Conservation (phyloP, 495 filamentous ascomycete genomes). For the Lasiosphaeria miniovina region DNA sequence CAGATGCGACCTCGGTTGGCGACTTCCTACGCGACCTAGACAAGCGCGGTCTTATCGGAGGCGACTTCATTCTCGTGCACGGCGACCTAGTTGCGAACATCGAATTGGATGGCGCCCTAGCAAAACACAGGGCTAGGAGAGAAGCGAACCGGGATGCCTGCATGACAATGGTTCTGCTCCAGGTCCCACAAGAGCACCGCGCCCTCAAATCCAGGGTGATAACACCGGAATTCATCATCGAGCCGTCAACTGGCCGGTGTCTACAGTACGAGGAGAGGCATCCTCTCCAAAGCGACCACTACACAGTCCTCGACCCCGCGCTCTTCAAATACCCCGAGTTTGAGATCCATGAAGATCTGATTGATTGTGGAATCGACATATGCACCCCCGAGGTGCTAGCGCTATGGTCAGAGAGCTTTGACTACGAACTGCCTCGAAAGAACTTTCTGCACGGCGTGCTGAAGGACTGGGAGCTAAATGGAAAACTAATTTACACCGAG, state of each 20-base stretch:
- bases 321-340: slow-evolving; percentile 59
- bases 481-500: slow-evolving; percentile 91
- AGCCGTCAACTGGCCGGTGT: slow-evolving; percentile 75
- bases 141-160: slow-evolving; percentile 88
- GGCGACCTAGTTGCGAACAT: slow-evolving; percentile 94
- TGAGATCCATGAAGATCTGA: slow-evolving; percentile 80
- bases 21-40: slow-evolving; percentile 96
- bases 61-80: slow-evolving; percentile 89
- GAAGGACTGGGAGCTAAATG: slow-evolving; percentile 95
- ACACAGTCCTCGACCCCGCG: slow-evolving; percentile 64
- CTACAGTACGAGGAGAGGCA: slow-evolving; percentile 85
- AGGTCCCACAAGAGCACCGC: slow-evolving; percentile 70
- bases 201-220: slow-evolving; percentile 66
- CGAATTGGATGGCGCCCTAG: slow-evolving; percentile 73
- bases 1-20: slow-evolving; percentile 76
- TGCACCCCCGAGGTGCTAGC: slow-evolving; percentile 94
- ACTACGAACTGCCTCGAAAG: slow-evolving; percentile 83
- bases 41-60: slow-evolving; percentile 75
- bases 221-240: slow-evolving; percentile 81
- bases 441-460: slow-evolving; percentile 89
- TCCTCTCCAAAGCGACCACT: slow-evolving; percentile 46
- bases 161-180: slow-evolving; percentile 93
- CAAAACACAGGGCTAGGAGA: slow-evolving; percentile 75
- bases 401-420: slow-evolving; percentile 95
- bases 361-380: slow-evolving; percentile 95